Conservation (phyloP, 2,329 filamentous ascomycete species). For the Diaporthe helianthi region DNA sequence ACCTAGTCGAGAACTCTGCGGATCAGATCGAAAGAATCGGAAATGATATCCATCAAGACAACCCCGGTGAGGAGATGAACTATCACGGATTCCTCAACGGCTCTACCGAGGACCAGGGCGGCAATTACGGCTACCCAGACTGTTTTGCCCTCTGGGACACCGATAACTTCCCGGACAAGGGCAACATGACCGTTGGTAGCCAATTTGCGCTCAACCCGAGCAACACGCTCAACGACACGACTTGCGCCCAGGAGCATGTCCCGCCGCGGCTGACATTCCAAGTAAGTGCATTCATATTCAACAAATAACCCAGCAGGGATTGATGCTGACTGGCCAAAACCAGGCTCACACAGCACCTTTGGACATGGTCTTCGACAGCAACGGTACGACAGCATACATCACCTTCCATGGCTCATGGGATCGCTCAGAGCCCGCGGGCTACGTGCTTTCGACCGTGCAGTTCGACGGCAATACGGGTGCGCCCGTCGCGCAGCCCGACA, state of each 20-base stretch:
- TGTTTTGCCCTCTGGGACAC: slow-evolving; percentile 74
- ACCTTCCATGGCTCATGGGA: slow-evolving; percentile 76
- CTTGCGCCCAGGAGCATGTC: slow-evolving; percentile 52
- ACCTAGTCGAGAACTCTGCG: slow-evolving; percentile 68
- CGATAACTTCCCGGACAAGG: slow-evolving; percentile 49
- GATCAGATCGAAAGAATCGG: slow-evolving; percentile 64
- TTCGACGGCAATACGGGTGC: slow-evolving; percentile 50
- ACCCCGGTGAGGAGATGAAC: slow-evolving; percentile 77
- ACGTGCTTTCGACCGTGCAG: slow-evolving; percentile 50
- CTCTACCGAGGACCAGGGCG: slow-evolving; percentile 44
- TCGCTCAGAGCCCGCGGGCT: slow-evolving; percentile 42
- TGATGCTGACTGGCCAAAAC: background rate
- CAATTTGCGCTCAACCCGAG: slow-evolving; percentile 55
- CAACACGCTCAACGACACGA: slow-evolving; percentile 49
- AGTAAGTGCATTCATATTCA: background rate
- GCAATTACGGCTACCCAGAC: slow-evolving; percentile 74
- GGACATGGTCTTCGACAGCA: slow-evolving; percentile 70
- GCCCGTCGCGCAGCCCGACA: slow-evolving; percentile 49
- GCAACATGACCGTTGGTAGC: slow-evolving; percentile 52
- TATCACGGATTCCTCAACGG: slow-evolving; percentile 65
- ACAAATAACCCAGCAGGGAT: background rate
- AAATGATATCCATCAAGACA: slow-evolving; percentile 67
- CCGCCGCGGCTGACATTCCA: slow-evolving; percentile 63
- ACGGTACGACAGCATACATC: slow-evolving; percentile 67
- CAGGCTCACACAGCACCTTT: slow-evolving; percentile 73